These are phyloP conservation scores for Fusarium incarnatum DNA, from an alignment of 2,329 filamentous ascomycete genomes.

Conservation along the genomic window DNA sequence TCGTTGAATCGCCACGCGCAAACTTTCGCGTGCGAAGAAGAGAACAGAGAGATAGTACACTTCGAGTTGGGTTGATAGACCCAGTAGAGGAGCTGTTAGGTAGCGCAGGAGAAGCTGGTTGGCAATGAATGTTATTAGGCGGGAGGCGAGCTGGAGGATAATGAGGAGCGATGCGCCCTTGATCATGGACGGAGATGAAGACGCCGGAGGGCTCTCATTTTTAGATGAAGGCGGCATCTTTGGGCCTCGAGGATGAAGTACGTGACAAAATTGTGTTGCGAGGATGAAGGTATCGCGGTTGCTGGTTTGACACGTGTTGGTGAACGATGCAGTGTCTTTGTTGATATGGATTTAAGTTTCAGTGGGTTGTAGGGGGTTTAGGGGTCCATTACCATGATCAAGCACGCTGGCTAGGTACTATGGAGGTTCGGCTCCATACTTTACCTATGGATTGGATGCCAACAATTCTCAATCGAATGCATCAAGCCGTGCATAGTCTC, in stretches of 20 bases:
- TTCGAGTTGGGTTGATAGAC: conserved; percentile 89
- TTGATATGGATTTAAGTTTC: conserved; percentile 7
- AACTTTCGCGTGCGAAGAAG: conserved; percentile 91
- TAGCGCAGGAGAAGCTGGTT: conserved; percentile 93
- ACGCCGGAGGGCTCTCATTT: background rate
- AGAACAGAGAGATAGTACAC: conserved; percentile 93
- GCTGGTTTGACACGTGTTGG: conserved; percentile 34
- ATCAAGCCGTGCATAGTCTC: background rate
- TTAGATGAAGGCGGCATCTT: conserved; percentile 13
- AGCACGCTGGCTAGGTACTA: background rate
- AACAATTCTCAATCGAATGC: background rate
- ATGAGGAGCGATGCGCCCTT: conserved; percentile 88
- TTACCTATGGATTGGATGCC: background rate
- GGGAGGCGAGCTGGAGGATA: conserved; percentile 86
- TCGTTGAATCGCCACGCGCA: conserved; percentile 91
- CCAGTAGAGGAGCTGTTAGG: conserved; percentile 85
- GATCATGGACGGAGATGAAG: conserved; percentile 56
- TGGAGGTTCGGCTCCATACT: no score
- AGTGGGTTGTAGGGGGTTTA: conserved; percentile 9
- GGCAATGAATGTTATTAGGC: conserved; percentile 87
- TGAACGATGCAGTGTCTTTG: background rate
- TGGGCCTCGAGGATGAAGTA: background rate
- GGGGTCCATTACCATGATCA: background rate
- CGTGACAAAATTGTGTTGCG: background rate
- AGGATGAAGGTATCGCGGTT: background rate